Conservation (phyloP, 805 yeast genomes). For the Cyberlindnera mississippiensis region DNA sequence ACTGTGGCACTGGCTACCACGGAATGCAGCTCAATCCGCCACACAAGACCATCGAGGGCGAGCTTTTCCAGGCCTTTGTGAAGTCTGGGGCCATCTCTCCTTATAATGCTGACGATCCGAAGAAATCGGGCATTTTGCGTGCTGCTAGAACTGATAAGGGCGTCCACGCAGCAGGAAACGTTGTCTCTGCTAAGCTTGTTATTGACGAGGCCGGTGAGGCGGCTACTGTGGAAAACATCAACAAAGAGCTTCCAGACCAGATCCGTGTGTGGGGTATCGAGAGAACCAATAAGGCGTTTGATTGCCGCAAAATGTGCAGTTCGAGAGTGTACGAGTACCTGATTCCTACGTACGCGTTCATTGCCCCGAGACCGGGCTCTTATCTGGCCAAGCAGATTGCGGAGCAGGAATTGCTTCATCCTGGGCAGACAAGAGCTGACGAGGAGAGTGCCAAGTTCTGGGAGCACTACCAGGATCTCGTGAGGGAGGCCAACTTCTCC, state of each 20-base stretch:
- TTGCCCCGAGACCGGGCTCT: conserved; percentile 84
- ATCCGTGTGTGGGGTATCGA: conserved; percentile 92
- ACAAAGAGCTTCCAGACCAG: conserved; percentile 72
- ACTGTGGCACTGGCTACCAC: conserved; percentile 94
- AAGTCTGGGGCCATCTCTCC: conserved; percentile 84
- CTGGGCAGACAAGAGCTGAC: conserved; percentile 59
- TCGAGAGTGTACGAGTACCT: conserved; percentile 94
- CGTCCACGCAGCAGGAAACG: conserved; percentile 96
- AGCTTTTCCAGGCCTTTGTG: conserved; percentile 75
- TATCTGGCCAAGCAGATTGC: conserved; percentile 57
- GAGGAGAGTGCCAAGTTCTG: conserved; percentile 74
- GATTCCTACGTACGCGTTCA: conserved; percentile 83
- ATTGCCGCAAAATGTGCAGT: conserved; percentile 91
- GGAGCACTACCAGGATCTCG: conserved; percentile 45
- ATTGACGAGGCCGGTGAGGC: conserved; percentile 51
- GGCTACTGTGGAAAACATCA: conserved; percentile 64
- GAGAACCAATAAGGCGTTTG: conserved; percentile 86
- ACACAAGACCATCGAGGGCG: conserved; percentile 85
- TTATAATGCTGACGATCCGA: conserved; percentile 83
- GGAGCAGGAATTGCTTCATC: conserved; percentile 47
- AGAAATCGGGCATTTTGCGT: conserved; percentile 82
- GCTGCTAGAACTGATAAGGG: conserved; percentile 93
- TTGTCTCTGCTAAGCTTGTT: conserved; percentile 74
- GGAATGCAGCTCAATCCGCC: conserved; percentile 96
- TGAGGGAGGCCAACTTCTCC: conserved; percentile 28